A percentile compares a stretch with the other conserved stretches of the same genome.
Conservation (phyloP, 306 rosid genomes). For the Inga leiocalycina region DNA sequence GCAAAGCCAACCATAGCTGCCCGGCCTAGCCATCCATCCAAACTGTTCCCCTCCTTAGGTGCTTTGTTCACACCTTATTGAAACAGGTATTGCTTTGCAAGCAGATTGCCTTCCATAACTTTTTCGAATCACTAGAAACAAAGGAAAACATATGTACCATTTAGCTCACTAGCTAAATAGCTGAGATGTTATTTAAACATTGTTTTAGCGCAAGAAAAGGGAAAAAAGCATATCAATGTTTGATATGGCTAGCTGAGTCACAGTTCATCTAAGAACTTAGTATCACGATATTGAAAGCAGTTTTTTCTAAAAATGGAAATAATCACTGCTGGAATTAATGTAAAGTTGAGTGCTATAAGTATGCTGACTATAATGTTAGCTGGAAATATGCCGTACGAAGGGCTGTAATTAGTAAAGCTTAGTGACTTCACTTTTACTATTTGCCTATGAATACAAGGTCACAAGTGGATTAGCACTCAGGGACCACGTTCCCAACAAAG, state of each 20-base stretch:
- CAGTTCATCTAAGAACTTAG: not conserved
- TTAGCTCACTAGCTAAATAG: not conserved
- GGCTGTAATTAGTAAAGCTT: not conserved
- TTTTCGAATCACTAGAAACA: conserved; percentile 48
- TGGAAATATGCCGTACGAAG: not conserved
- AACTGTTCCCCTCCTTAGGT: conserved; percentile 53
- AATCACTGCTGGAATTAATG: not conserved
- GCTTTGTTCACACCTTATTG: conserved; percentile 78
- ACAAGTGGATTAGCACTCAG: not conserved
- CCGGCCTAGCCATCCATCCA: conserved; percentile 92
- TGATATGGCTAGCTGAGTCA: conserved; percentile 11
- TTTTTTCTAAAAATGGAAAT: not conserved
- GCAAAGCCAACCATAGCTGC: conserved; percentile 91
- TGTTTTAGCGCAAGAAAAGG: not conserved
- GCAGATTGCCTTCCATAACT: conserved; percentile 47
- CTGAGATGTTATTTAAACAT: not conserved
- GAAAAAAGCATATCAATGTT: not conserved
- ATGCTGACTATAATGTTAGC: not conserved
- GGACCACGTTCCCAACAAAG: not conserved
- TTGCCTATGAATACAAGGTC: not conserved
- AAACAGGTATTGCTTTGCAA: conserved; percentile 51
- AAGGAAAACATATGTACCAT: conserved; percentile 21
- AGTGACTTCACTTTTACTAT: not conserved
- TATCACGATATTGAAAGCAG: not conserved
- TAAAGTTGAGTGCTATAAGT: not conserved